Conservation (phyloP, 2,329 filamentous ascomycete species). For the Trematosphaeria pertusa region DNA sequence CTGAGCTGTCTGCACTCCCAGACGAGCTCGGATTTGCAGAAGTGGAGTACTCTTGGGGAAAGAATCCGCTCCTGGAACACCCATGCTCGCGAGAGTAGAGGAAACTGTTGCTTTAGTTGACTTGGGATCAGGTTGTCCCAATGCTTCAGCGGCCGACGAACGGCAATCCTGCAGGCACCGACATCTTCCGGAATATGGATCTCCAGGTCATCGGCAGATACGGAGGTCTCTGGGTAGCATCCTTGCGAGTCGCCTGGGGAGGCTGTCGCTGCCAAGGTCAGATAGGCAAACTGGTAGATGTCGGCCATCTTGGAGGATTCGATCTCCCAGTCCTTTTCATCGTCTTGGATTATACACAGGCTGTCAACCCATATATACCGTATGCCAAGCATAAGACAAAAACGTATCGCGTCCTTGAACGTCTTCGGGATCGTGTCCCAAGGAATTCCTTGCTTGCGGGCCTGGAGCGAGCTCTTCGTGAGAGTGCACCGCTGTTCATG, state of each 20-base stretch:
- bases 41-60: conserved; percentile 22
- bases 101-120: background rate
- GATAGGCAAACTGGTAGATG: conserved; percentile 3
- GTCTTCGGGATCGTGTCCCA: conserved; percentile 11
- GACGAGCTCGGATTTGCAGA: conserved; percentile 19
- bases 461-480: background rate
- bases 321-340: conserved; percentile 9
- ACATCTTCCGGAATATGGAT: conserved; percentile 1
- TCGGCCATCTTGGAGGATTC: conserved; percentile 11
- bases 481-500: conserved; percentile 1
- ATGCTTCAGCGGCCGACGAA: conserved; percentile 8
- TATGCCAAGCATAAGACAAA: conserved; percentile 5
- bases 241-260: conserved; percentile 5
- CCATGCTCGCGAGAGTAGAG: background rate
- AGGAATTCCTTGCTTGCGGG: background rate
- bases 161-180: conserved; percentile 1
- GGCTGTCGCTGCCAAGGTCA: conserved; percentile 5
- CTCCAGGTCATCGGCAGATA: background rate
- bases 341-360: conserved; percentile 22
- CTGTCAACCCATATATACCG: conserved; percentile 17
- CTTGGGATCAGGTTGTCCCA: conserved; percentile 1
- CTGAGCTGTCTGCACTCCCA: conserved; percentile 24
- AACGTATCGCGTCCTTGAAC: conserved; percentile 11
- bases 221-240: background rate
- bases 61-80: conserved; percentile 11